Base-by-base conservation (phyloP, 2,329 filamentous ascomycete species). In the Hymenoscyphus albidus region DNA sequence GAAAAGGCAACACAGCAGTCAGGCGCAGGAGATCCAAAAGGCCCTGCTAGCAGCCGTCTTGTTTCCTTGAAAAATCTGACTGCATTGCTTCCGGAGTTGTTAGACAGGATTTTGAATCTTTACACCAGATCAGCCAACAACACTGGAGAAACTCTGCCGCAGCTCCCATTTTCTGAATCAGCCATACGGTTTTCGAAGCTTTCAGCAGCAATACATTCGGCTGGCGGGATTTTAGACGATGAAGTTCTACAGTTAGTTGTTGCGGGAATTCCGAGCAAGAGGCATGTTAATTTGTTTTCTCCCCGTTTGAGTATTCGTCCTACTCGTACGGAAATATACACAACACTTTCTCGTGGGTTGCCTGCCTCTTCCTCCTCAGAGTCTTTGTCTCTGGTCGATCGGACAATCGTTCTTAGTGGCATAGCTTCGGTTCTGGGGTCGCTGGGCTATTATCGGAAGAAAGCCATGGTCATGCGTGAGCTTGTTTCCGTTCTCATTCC, bases 381-480 rank as follows among this genome's bases (percentile, higher is more conserved):
- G 68, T 74, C 85, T 35, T 79, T 96, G 61, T 89, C 88, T 2
- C 85, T 89, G 3, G 86, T 88, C 10, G 93, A 97, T 76, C 84
- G 90, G 27, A 87, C 91, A 12, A 86, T 90, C 10, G 88, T 97
- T 42, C 81, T 97, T 16, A 89, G 92, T 69, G 94, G 93, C 13
- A 92, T 98, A 69, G 89, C 92, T 7, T 88, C 90, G n/a, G 87
- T 96, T n/a, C 80, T 97, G 10, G 90, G 92, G 0, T 82, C 86
- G 5, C 78, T 99, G 7, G 92, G 91, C 0, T 85, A 94, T 66
- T 87, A 93, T 65, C 85, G 95, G 64, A 98, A 97, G 78, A 96
- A 96, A 77, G 93, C 91, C 4, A 90, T 98, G 78, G 87, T 97
- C 0, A 84, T 97, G 71, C 88, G 91, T 70, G 93, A 97, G 73